Evolutionary conservation across 371 early-diverging fungal genomes (phyloP).

Genomic region (Dichotomocladium elegans): DNA sequence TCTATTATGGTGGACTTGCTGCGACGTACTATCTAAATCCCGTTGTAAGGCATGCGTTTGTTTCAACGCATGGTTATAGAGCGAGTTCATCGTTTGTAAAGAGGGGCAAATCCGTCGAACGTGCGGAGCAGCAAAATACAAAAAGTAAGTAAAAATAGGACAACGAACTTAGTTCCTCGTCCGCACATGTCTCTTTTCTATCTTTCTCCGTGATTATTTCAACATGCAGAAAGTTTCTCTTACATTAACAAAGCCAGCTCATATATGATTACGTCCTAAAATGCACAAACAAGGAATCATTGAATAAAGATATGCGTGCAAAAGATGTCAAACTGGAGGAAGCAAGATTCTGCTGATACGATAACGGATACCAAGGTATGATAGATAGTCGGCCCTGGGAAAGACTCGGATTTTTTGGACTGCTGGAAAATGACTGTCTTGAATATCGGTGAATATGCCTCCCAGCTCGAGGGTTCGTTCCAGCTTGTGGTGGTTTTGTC

Average conservation of each 20-base stretch:
- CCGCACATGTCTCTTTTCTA: too few relatives aligned
- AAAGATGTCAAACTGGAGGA: constrained; percentile 13
- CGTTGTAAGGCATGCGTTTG: constrained; percentile 54
- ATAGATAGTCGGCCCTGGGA: constrained; percentile 19
- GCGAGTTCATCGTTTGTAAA: constrained; percentile 49
- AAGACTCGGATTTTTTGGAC: constrained; percentile 19
- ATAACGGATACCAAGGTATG: constrained; percentile 23
- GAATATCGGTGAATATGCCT: constrained; percentile 19
- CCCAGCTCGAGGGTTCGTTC: constrained; percentile 17
- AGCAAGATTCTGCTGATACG: constrained; percentile 19
- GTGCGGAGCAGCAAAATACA: too few relatives aligned
- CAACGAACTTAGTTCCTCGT: too few relatives aligned
- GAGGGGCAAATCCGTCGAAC: too few relatives aligned
- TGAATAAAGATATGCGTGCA: too few relatives aligned
- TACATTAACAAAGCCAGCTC: too few relatives aligned
- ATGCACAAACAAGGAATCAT: too few relatives aligned
- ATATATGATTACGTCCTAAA: too few relatives aligned
- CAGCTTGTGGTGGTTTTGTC: constrained; percentile 12
- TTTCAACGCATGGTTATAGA: constrained; percentile 61
- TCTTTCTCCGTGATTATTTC: too few relatives aligned
- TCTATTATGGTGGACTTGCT: not conserved
- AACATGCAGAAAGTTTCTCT: too few relatives aligned
- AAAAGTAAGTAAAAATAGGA: too few relatives aligned
- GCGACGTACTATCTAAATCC: constrained; percentile 45
- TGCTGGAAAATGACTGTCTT: constrained; percentile 22